Evolutionary conservation across 768 basidiomycete genomes (phyloP).

Genomic region (Trametes gibbosa): DNA sequence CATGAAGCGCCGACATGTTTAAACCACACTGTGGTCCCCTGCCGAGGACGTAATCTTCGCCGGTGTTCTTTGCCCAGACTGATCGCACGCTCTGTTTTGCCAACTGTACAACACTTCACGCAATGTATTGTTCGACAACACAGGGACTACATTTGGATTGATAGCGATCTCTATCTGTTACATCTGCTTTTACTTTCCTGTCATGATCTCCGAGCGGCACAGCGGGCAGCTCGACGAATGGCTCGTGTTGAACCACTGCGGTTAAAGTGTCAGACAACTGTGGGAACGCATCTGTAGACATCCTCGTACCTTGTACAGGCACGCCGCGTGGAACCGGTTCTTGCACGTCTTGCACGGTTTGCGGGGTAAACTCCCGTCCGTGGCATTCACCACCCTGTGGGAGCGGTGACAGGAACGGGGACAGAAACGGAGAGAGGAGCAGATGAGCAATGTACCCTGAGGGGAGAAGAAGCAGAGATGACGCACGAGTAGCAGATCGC

Average conservation of each 20-base stretch:
- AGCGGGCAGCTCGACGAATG: slow-evolving; percentile 91
- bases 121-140: not conserved
- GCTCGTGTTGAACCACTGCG: slow-evolving; percentile 84
- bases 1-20: slow-evolving; percentile 57
- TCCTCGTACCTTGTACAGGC: slow-evolving; percentile 76
- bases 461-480: not conserved
- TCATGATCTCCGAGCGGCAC: slow-evolving; percentile 79
- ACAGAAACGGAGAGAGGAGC: not conserved
- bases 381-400: slow-evolving; percentile 82
- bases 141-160: not conserved
- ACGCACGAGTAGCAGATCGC: slow-evolving; percentile 93
- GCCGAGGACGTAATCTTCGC: not conserved
- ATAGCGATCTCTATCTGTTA: not conserved
- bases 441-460: not conserved
- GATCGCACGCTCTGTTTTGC: not conserved
- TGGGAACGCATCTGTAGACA: not conserved
- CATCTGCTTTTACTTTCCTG: slow-evolving; percentile 4
- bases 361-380: slow-evolving; percentile 82
- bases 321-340: slow-evolving; percentile 90
- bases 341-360: slow-evolving; percentile 94
- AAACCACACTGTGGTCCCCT: not conserved
- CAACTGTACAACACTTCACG: not conserved
- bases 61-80: not conserved
- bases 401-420: not conserved
- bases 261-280: not conserved